Evolutionary conservation across 2,329 filamentous ascomycete species (phyloP).

Genomic region (Botrytis cinerea): DNA sequence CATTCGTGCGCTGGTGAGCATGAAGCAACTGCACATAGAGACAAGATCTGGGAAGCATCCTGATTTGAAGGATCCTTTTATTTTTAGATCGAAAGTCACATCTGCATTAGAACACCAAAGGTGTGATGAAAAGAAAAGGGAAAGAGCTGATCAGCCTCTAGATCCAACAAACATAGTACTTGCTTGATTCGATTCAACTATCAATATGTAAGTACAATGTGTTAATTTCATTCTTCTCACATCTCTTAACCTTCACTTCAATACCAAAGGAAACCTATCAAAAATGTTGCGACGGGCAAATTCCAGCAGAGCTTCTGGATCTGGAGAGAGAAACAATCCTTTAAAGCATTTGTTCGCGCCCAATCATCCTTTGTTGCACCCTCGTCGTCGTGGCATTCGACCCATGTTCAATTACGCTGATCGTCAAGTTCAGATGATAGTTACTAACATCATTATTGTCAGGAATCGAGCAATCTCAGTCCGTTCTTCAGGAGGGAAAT

Average conservation of each 20-base stretch:
- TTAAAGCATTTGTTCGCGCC: slow-evolving; percentile 21
- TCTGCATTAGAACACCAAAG: neutral
- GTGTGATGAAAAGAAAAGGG: neutral
- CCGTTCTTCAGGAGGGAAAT: slow-evolving; percentile 54
- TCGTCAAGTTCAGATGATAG: neutral
- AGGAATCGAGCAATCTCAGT: slow-evolving; percentile 77
- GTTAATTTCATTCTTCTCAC: neutral
- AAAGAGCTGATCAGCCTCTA: slow-evolving; percentile 12
- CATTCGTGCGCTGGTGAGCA: neutral
- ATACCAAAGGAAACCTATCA: neutral
- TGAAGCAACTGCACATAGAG: neutral
- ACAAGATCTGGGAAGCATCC: neutral
- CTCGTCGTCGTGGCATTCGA: neutral
- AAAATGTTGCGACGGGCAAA: slow-evolving; percentile 16
- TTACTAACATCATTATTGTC: slow-evolving; percentile 22
- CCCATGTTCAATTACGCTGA: slow-evolving; percentile 9
- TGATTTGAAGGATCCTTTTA: neutral
- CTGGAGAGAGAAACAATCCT: slow-evolving; percentile 18
- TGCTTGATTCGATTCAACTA: neutral
- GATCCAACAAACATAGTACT: slow-evolving; percentile 1
- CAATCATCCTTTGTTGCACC: neutral
- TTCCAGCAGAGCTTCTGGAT: slow-evolving; percentile 15
- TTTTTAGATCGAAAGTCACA: neutral
- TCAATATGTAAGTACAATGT: slow-evolving; percentile 19
- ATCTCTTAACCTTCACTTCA: neutral